Conservation (phyloP, 768 basidiomycete species). For the Boletus rufocinnamomeus region DNA sequence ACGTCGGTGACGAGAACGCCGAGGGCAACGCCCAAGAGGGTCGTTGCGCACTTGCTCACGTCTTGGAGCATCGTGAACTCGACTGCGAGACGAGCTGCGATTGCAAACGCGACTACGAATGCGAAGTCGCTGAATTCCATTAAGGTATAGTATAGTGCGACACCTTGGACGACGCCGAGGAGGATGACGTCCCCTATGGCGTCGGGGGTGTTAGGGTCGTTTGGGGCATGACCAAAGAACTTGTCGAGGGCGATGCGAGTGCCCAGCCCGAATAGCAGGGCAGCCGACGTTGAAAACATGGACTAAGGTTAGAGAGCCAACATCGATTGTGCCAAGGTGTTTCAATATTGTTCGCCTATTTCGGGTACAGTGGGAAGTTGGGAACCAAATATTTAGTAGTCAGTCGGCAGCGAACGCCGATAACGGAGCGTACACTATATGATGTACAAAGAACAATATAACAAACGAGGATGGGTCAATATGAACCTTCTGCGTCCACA, state of each 20-base stretch:
- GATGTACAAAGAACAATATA: neutral
- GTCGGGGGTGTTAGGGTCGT: constrained; percentile 32
- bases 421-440: neutral
- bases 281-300: constrained; percentile 59
- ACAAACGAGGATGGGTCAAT: constrained; percentile 3
- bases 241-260: constrained; percentile 69
- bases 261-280: constrained; percentile 73
- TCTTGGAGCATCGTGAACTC: constrained; percentile 63
- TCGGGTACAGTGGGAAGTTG: constrained; percentile 22
- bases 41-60: constrained; percentile 54
- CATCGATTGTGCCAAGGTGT: constrained; percentile 9
- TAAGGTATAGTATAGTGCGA: constrained; percentile 67
- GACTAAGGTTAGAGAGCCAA: constrained; percentile 26
- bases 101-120: constrained; percentile 55
- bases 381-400: constrained; percentile 12
- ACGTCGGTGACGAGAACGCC: constrained; percentile 74
- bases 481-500: constrained; percentile 55
- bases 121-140: constrained; percentile 54
- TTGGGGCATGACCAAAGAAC: constrained; percentile 43
- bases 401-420: neutral
- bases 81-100: constrained; percentile 61
- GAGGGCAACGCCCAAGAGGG: constrained; percentile 64
- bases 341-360: constrained; percentile 25
- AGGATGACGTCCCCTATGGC: constrained; percentile 63
- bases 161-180: constrained; percentile 73